phyloP scores from a whole-genome alignment of 2,329 filamentous ascomycete species.

The Pseudomassariella vexata region DNA sequence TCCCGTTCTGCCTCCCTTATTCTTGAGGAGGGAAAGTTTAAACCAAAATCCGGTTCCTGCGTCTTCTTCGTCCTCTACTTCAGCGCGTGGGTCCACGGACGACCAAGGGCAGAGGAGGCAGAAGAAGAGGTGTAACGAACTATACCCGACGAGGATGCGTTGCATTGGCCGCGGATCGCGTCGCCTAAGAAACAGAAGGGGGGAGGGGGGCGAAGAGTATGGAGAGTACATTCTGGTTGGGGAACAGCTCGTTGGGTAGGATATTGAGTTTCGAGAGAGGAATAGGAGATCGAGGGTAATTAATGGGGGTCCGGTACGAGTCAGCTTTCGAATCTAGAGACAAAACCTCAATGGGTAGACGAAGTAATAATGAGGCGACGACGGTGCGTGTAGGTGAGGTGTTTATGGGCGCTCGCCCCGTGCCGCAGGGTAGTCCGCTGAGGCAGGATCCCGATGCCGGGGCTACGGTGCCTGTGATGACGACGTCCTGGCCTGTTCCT shows the following conservation, averaged over 20 bases:
- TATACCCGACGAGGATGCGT: conserved; percentile 43
- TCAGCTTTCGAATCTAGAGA: too few species aligned
- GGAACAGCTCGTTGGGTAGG: conserved; percentile 8
- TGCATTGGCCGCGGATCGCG: conserved; percentile 40
- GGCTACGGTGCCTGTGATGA: not conserved
- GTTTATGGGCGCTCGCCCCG: too few species aligned
- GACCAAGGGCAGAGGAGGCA: conserved; percentile 14
- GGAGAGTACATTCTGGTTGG: not conserved
- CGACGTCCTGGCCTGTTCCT: conserved; percentile 1
- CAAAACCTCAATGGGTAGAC: too few species aligned
- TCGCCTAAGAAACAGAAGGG: conserved; percentile 16
- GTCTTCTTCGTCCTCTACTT: too few species aligned
- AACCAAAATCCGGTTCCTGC: conserved; percentile 3
- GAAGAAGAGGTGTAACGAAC: conserved; percentile 39
- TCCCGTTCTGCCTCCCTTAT: conserved; percentile 17
- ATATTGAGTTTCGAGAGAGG: too few species aligned
- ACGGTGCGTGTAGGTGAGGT: too few species aligned
- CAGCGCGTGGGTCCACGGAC: conserved; percentile 2
- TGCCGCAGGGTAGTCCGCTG: too few species aligned
- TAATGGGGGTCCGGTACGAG: too few species aligned
- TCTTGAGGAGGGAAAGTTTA: conserved; percentile 14
- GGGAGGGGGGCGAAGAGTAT: too few species aligned
- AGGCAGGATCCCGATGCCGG: too few species aligned
- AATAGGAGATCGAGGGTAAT: too few species aligned
- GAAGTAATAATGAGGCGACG: too few species aligned